These are phyloP conservation scores for Penicillium vulpinum DNA, from an alignment of 2,329 filamentous ascomycete species.

Conservation along the genomic window DNA sequence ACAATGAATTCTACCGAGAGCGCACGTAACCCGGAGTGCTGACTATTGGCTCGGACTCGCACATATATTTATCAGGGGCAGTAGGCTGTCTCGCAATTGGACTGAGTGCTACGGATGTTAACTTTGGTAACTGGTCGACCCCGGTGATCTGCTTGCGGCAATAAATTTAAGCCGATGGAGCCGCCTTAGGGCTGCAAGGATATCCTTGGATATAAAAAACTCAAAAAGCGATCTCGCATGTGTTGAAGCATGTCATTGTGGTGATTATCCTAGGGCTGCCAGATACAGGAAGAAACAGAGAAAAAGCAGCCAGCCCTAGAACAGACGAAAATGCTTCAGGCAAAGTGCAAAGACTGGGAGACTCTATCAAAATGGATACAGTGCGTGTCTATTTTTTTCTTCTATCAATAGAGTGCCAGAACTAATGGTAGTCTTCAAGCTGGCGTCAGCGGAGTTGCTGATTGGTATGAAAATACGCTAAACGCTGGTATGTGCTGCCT, in stretches of 20 bases:
- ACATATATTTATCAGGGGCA: conserved; percentile 48
- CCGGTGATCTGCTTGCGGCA: conserved; percentile 30
- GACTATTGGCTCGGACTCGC: conserved; percentile 47
- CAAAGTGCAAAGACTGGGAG: conserved; percentile 45
- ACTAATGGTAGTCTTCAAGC: conserved; percentile 20
- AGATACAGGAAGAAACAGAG: neutral
- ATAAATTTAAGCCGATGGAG: conserved; percentile 29
- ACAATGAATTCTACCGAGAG: conserved; percentile 49
- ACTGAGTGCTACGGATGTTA: conserved; percentile 48
- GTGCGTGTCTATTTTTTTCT: conserved; percentile 23
- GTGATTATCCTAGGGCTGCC: neutral
- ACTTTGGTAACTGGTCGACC: conserved; percentile 48
- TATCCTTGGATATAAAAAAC: too few species aligned
- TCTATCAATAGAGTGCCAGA: neutral
- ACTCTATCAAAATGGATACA: conserved; percentile 47
- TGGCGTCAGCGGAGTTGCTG: conserved; percentile 45
- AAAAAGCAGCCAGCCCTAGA: neutral
- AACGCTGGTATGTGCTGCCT: conserved; percentile 35
- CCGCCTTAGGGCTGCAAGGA: neutral
- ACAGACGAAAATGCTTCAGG: conserved; percentile 25
- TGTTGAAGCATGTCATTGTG: conserved; percentile 12
- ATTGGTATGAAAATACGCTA: conserved; percentile 27
- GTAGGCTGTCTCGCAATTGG: conserved; percentile 47
- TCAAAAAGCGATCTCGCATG: neutral
- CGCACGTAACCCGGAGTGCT: conserved; percentile 48